Percentiles rank a stretch among this genome's conserved stretches.
Evolutionary conservation across 2,329 filamentous ascomycete species (phyloP).

Genomic region (Magnaporthiopsis incrustans): DNA sequence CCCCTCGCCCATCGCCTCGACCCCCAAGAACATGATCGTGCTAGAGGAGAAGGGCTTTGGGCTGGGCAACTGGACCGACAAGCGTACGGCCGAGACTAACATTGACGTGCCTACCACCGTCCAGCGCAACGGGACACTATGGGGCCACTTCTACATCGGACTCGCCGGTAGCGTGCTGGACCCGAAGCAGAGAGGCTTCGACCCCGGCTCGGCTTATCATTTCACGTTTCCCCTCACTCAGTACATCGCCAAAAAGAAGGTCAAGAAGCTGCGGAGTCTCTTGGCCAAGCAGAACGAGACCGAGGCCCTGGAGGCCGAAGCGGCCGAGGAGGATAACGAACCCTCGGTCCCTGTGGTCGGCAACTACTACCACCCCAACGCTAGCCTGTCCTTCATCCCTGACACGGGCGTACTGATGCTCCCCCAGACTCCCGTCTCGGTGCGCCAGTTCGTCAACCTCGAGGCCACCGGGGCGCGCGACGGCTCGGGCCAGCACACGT

Average conservation of each 20-base stretch:
- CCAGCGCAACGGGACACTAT: conserved; percentile 87
- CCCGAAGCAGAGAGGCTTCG: conserved; percentile 63
- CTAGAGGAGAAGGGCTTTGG: conserved; percentile 74
- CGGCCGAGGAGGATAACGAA: conserved; percentile 47
- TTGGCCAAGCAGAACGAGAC: conserved; percentile 45
- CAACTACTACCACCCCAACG: conserved; percentile 92
- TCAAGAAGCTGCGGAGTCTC: conserved; percentile 78
- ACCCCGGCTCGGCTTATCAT: conserved; percentile 68
- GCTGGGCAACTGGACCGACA: conserved; percentile 72
- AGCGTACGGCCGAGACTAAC: conserved; percentile 65
- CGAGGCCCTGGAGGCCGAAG: conserved; percentile 38
- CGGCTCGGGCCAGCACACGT: conserved; percentile 75
- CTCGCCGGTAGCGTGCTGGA: conserved; percentile 68
- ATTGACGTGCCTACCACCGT: conserved; percentile 72
- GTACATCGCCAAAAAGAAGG: conserved; percentile 86
- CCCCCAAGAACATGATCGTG: conserved; percentile 61
- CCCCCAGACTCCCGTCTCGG: conserved; percentile 59
- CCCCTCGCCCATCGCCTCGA: conserved; percentile 57
- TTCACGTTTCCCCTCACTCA: conserved; percentile 82
- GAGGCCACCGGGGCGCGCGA: conserved; percentile 79
- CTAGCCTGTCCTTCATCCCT: conserved; percentile 80
- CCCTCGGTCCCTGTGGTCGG: conserved; percentile 60
- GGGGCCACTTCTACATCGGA: conserved; percentile 87
- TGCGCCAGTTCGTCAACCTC: conserved; percentile 69
- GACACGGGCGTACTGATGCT: conserved; percentile 65